phyloP scores from a whole-genome alignment of 768 basidiomycete genomes.

The Suillus clintonianus region DNA sequence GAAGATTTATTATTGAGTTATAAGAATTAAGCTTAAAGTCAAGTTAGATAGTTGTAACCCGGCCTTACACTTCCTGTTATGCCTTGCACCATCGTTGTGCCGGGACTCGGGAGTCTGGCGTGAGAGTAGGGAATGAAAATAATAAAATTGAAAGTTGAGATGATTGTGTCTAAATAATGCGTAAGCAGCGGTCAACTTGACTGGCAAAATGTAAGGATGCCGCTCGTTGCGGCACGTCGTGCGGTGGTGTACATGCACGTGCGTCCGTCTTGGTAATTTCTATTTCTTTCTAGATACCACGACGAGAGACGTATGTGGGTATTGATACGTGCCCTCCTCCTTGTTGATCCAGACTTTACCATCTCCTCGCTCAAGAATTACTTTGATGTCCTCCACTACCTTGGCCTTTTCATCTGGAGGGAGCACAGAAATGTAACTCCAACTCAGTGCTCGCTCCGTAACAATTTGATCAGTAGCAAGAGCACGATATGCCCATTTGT shows the following conservation, averaged over 20 bases:
- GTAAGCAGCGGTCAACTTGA: too few relatives aligned
- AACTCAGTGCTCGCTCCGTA: constrained; percentile 71
- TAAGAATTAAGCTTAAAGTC: background rate
- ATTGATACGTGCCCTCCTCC: constrained; percentile 70
- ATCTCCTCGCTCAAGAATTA: constrained; percentile 58
- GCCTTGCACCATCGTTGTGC: constrained; percentile 1
- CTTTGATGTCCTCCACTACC: constrained; percentile 51
- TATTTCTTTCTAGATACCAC: constrained; percentile 52
- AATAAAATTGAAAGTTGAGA: background rate
- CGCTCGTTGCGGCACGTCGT: too few relatives aligned
- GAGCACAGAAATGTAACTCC: constrained; percentile 80
- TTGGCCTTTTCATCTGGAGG: constrained; percentile 54
- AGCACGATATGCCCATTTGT: constrained; percentile 52
- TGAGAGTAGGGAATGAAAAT: background rate
- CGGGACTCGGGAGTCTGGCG: background rate
- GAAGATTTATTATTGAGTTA: constrained; percentile 2
- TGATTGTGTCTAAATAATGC: background rate
- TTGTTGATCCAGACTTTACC: constrained; percentile 80
- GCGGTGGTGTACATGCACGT: background rate
- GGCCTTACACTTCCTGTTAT: constrained; percentile 1
- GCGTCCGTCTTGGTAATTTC: background rate
- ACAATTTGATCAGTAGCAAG: constrained; percentile 55
- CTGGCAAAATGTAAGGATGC: too few relatives aligned
- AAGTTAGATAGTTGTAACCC: background rate
- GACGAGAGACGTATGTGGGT: constrained; percentile 74